Base-by-base conservation (phyloP, 2,329 filamentous ascomycete species). In the Sordariomycetes sp. region DNA sequence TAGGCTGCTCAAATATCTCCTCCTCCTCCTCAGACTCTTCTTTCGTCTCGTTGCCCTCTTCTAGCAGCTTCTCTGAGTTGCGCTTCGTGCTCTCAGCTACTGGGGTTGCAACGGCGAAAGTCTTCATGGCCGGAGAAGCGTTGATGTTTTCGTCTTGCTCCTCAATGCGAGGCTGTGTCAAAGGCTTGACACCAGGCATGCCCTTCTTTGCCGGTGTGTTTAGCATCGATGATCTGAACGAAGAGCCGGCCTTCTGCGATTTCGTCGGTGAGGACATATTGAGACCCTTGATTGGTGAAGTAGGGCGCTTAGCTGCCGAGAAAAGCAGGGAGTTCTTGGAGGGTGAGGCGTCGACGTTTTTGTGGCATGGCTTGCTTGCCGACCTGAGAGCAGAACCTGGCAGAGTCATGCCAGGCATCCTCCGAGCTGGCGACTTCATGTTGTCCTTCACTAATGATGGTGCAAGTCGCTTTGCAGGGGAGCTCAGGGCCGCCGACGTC, bases 361-460 rank as follows among this genome's bases (percentile, higher is more conserved):
- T 38, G 2, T 42, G 39, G 2, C 32, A 34, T 8, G 25, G 25
- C 12, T 39, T 34, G n/a, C 36, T 37, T 3, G 37, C 14, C 5
- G 47, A 35, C 32, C 55, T 58, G 37, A 57, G 36, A 31, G 49
- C 43, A n/a, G 59, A 55, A 6, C 49, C 51, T 9, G 53, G 55
- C 6, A 59, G 42, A 11, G 48, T 38, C 29, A 53, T 35, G 15
- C 46, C 37, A 10, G 50, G 50, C 19, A 58, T 55, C 21, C 53
- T 52, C 47, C 72, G 74, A 2, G 75, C 68, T 0, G 75, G 73
- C 2, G 70, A 72, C 40, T 64, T 72, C 49, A 78, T 57, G 1
- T 64, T 54, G 17, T 75, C 73, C 45, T 70, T 77, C 42, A 58
- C 62, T 0, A 74, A 67, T 2, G 72, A 70, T 5, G 63, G 46